Percentiles rank a stretch among this genome's conserved stretches.
Conservation (phyloP, 345 rosid species). For the Cochlearia excelsa region DNA sequence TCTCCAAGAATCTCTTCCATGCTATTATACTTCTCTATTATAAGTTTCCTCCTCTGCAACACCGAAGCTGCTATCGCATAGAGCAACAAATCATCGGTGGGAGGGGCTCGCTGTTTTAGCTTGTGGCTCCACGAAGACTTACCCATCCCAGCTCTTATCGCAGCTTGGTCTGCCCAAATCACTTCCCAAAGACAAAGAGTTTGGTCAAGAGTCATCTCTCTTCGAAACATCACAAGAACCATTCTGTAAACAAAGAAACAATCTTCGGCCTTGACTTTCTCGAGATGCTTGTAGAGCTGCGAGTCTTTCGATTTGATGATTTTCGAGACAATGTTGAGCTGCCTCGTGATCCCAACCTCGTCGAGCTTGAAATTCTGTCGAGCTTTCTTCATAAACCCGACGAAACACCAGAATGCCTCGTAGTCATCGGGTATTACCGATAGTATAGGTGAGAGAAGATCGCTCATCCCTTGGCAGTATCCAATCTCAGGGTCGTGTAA, state of each 20-base stretch:
- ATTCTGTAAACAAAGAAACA: conserved; percentile 96
- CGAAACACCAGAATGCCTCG: conserved; percentile 97
- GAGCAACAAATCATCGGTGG: conserved; percentile 81
- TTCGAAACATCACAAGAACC: conserved; percentile 91
- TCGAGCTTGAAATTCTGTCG: conserved; percentile 92
- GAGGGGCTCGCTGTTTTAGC: conserved; percentile 79
- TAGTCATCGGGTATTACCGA: conserved; percentile 74
- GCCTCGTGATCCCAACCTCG: conserved; percentile 89
- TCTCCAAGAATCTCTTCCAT: conserved; percentile 94
- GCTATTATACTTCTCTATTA: conserved; percentile 79
- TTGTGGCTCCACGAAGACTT: conserved; percentile 80
- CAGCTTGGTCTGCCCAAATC: conserved; percentile 98
- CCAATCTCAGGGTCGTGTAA: conserved; percentile 89
- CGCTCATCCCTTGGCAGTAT: conserved; percentile 99
- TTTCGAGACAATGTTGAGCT: conserved; percentile 75
- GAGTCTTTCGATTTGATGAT: conserved; percentile 86
- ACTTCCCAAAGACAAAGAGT: conserved; percentile 93
- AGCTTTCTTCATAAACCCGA: conserved; percentile 91
- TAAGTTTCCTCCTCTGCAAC: conserved; percentile 80
- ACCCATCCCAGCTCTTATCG: conserved; percentile 79
- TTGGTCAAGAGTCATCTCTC: conserved; percentile 86
- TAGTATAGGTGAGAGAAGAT: conserved; percentile 87
- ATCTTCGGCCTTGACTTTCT: conserved; percentile 88
- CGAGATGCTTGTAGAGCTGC: conserved; percentile 78
- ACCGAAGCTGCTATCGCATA: conserved; percentile 91